Base-by-base conservation (phyloP, 2,329 filamentous ascomycete genomes). In the Colletotrichum sidae region DNA sequence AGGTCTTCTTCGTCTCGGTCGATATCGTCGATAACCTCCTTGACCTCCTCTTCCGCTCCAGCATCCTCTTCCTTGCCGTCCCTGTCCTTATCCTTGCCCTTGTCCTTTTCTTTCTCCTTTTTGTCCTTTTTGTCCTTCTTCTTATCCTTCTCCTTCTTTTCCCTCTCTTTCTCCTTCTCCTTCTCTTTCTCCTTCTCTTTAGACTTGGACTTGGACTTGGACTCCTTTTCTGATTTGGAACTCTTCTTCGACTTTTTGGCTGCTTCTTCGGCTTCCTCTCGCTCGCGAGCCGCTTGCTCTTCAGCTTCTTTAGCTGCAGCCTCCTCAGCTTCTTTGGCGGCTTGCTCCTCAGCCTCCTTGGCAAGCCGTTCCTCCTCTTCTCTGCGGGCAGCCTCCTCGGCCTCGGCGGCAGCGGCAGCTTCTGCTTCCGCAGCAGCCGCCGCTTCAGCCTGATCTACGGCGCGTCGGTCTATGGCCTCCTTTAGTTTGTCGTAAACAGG, bases 161-260 rank as follows among this genome's bases (percentile, higher is more conserved):
- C 67, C 33, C 42, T 62, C 33, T 62, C 61, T 51, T 55, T 71
- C 44, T 72, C 69, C 38, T 73, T 74, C 39, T 75, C 72, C 38
- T 75, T 71, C n/a, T 72, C 71, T 35, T 77, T 76, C 3, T 75
- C 72, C 60, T 76, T 75, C 10, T 69, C 69, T 58, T 75, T 75
- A 37, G 72, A 71, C 57, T 77, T 77, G 35, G 73, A 70, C 67
- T 74, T 79, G 38, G 75, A 73, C 60, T 77, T 77, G n/a, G 72
- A 73, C 60, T 74, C 74, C 60, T 75, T 75, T 25, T 74, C 73
- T 2, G 70, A 67, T 60, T 76, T 77, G 37, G 76, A 78, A 52
- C 74, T 75, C 67, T 80, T 80, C 72, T 82, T 83, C 35, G 78
- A 76, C 70, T 81, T 83, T 65, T 78, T 78, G 46, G 76, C 73